A percentile compares a stretch with the other conserved stretches of the same genome.
Evolutionary conservation across 768 basidiomycete genomes (phyloP).

Genomic region (Tricholoma sp.): DNA sequence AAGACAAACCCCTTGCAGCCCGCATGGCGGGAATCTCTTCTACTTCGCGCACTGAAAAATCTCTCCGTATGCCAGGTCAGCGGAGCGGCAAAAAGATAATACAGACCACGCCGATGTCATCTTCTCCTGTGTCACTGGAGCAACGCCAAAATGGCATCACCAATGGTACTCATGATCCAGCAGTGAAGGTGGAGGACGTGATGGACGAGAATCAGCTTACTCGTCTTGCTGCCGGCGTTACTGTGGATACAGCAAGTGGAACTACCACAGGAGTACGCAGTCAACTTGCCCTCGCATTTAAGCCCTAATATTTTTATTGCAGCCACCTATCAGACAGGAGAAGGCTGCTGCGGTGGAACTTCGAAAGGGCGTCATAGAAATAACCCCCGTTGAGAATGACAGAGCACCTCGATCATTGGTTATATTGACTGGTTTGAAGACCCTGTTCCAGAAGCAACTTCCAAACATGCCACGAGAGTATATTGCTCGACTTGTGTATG

Average conservation of each 20-base stretch:
- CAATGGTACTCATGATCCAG: conserved; percentile 43
- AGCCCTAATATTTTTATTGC: background rate
- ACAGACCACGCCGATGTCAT: conserved; percentile 46
- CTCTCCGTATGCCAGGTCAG: conserved; percentile 23
- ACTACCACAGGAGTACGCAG: conserved; percentile 42
- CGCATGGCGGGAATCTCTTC: conserved; percentile 30
- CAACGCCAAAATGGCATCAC: conserved; percentile 31
- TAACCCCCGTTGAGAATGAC: conserved; percentile 84
- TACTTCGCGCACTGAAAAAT: conserved; percentile 22
- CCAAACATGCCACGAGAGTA: conserved; percentile 99
- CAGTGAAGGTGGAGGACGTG: conserved; percentile 71
- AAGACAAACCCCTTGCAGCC: conserved; percentile 52
- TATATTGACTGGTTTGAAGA: conserved; percentile 92
- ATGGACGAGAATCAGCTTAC: conserved; percentile 75
- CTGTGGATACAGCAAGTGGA: conserved; percentile 57
- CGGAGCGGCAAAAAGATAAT: conserved; percentile 41
- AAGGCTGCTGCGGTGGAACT: conserved; percentile 80
- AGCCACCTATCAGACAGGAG: conserved; percentile 59
- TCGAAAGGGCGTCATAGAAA: conserved; percentile 75
- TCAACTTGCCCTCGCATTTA: background rate
- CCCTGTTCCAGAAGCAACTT: conserved; percentile 93
- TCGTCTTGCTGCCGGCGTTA: conserved; percentile 75
- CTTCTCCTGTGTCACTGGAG: conserved; percentile 35
- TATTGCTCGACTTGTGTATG: conserved; percentile 92
- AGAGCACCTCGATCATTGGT: conserved; percentile 69